Conservation (phyloP, 2,329 filamentous ascomycete genomes). For the Catunica adiposa region DNA sequence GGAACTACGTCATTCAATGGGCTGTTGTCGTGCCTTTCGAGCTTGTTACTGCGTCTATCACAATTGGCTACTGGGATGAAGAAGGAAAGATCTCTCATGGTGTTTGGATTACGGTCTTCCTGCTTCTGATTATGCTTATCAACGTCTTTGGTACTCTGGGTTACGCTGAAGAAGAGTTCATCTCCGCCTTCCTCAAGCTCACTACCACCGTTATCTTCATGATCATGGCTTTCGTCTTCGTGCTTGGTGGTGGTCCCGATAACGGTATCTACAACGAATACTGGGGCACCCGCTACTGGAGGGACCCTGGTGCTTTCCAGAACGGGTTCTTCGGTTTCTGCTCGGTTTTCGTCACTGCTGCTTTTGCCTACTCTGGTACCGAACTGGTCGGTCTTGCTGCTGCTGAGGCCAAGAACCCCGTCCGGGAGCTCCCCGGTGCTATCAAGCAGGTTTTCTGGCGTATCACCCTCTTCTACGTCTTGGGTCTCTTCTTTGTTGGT, state of each 20-base stretch:
- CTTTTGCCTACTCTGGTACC: conserved; percentile 51
- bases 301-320: conserved; percentile 38
- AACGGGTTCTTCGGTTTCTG: conserved; percentile 56
- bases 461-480: conserved; percentile 34
- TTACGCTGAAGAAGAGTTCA: conserved; percentile 40
- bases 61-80: conserved; percentile 34
- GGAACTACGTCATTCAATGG: conserved; percentile 36
- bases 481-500: conserved; percentile 33
- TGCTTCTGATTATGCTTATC: conserved; percentile 31
- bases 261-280: conserved; percentile 26
- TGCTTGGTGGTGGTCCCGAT: conserved; percentile 39
- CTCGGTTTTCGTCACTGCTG: conserved; percentile 51
- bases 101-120: conserved; percentile 39
- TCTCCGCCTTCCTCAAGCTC: conserved; percentile 39
- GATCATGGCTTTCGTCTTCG: conserved; percentile 39
- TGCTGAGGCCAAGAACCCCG: conserved; percentile 49
- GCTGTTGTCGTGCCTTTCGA: conserved; percentile 33
- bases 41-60: conserved; percentile 33
- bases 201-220: conserved; percentile 44
- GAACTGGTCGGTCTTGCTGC: conserved; percentile 55
- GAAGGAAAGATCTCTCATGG: conserved; percentile 25
- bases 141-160: conserved; percentile 40
- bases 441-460: conserved; percentile 56
- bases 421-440: conserved; percentile 57
- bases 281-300: conserved; percentile 28